Evolutionary conservation across 23 red algal genomes (phyloP), one percentile per base, ranked within the genome.

Genomic region (Chondrus crispus): DNA sequence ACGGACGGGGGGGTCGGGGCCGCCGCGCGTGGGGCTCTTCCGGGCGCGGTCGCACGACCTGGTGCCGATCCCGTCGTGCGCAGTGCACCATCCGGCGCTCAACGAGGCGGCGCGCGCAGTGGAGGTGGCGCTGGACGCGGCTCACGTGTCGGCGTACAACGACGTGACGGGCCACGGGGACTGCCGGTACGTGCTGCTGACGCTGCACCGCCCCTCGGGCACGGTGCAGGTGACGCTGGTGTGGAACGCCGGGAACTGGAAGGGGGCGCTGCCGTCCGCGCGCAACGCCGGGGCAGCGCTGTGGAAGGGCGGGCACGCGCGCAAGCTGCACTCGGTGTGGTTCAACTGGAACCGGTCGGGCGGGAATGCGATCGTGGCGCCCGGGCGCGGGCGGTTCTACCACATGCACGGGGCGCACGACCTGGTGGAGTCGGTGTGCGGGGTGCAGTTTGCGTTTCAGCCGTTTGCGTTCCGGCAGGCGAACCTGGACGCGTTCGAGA

Each of bases 401-500:
- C 46, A 71, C 40, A 20, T 91, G 24, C 41, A 81, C 45, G 85
- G 93, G 10, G 48, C 62, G 20, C 39, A 35, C 20, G 71, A 36
- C 10, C 49, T 90, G 22, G 42, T 77, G 9, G 93, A 91, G 29
- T 50, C 29, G 14, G 49, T 95, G 1, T 77, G 60, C 44, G 80
- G 28, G n/a, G 93, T 92, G 63, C 54, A 62, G 14, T 64, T 95
- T 47, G 22, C 68, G 13, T 95, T 95, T 70, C 53, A 64, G 50
- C 93, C 93, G 13, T 88, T 72, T 2, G 80, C 80, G 0, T 95
- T 95, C 62, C 77, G 93, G 28, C 93, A 95, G 55, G 93, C 93
- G 2, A 95, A 95, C 66, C 62, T 95, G 45, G 88, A 92, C 62
- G 93, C 93, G 2, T 95, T 95, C 64, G 93, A 95, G 68, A 87